Conservation (phyloP, 2,329 filamentous ascomycete species). For the Cladophialophora yegresii region DNA sequence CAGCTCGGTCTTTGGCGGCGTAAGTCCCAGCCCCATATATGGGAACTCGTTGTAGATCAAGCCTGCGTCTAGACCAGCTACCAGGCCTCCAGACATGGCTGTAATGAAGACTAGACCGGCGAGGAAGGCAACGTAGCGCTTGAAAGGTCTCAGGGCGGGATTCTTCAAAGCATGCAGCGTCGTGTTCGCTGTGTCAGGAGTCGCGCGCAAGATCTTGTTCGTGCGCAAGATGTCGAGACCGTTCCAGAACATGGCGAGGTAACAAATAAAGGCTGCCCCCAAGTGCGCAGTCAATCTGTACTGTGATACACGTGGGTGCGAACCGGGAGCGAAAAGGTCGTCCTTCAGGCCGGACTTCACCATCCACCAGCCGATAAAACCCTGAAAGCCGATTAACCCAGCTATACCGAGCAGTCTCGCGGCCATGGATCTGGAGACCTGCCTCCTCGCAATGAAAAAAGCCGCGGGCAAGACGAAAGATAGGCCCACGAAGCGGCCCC, state of each 20-base stretch:
- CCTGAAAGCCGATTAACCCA: slow-evolving; percentile 88
- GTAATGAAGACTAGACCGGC: slow-evolving; percentile 80
- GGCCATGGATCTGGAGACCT: slow-evolving; percentile 77
- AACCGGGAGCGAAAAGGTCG: slow-evolving; percentile 87
- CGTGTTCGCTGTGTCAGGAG: slow-evolving; percentile 62
- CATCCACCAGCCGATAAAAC: slow-evolving; percentile 99
- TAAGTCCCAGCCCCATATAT: slow-evolving; percentile 81
- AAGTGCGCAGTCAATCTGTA: slow-evolving; percentile 90
- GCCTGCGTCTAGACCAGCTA: slow-evolving; percentile 92
- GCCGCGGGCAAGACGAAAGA: slow-evolving; percentile 84
- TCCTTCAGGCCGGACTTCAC: slow-evolving; percentile 95
- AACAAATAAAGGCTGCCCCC: slow-evolving; percentile 86
- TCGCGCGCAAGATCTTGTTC: slow-evolving; percentile 62
- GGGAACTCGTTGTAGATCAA: slow-evolving; percentile 99
- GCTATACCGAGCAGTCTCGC: slow-evolving; percentile 78
- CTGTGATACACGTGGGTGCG: slow-evolving; percentile 88
- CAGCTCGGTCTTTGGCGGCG: slow-evolving; percentile 79
- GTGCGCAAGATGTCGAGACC: slow-evolving; percentile 82
- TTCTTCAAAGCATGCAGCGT: slow-evolving; percentile 64
- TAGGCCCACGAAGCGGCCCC: slow-evolving; percentile 88
- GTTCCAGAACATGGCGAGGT: slow-evolving; percentile 90
- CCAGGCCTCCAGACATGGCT: slow-evolving; percentile 88
- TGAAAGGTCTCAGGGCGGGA: slow-evolving; percentile 71
- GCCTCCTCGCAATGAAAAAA: slow-evolving; percentile 81
- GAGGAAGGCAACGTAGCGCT: slow-evolving; percentile 69